Evolutionary conservation across 83 land plant species (phyloP).

Genomic region (Picea abies): DNA sequence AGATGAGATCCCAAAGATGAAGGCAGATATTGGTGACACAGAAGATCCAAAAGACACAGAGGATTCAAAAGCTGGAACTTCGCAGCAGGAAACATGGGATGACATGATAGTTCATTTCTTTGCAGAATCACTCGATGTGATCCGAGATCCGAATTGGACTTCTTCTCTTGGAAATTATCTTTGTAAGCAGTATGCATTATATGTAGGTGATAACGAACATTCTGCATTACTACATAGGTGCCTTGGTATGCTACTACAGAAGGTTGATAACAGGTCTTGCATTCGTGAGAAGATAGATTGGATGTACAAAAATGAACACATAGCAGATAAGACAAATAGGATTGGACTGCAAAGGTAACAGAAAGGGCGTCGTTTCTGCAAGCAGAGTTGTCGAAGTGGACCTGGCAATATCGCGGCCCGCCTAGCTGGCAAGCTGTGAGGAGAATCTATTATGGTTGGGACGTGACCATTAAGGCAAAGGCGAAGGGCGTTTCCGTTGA

Average conservation of each 20-base stretch:
- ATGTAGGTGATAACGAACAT: constrained; percentile 81
- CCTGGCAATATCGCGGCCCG: too few relatives aligned
- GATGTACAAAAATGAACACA: constrained; percentile 85
- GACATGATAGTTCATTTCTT: constrained; percentile 80
- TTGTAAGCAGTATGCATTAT: constrained; percentile 75
- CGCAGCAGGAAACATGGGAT: constrained; percentile 93
- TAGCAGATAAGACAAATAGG: constrained; percentile 75
- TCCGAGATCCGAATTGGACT: constrained; percentile 78
- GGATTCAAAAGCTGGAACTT: too few relatives aligned
- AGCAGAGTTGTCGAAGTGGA: too few relatives aligned
- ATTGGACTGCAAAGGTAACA: constrained; percentile 99
- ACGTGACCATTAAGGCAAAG: too few relatives aligned
- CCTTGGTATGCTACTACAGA: constrained; percentile 90
- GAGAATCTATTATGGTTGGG: too few relatives aligned
- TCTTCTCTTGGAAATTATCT: constrained; percentile 84
- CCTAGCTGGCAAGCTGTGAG: too few relatives aligned
- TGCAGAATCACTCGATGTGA: constrained; percentile 74
- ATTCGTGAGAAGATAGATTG: constrained; percentile 82
- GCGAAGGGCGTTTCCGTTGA: too few relatives aligned
- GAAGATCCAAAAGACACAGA: constrained; percentile 54
- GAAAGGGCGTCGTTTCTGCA: too few relatives aligned
- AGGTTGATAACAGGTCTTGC: constrained; percentile 74
- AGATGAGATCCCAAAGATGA: constrained; percentile 99
- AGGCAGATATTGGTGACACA: constrained; percentile 84
- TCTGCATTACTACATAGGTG: constrained; percentile 61